Percentiles rank a stretch among this genome's conserved stretches.
Conservation (phyloP, 306 rosid genomes). For the Rosa multiflora region DNA sequence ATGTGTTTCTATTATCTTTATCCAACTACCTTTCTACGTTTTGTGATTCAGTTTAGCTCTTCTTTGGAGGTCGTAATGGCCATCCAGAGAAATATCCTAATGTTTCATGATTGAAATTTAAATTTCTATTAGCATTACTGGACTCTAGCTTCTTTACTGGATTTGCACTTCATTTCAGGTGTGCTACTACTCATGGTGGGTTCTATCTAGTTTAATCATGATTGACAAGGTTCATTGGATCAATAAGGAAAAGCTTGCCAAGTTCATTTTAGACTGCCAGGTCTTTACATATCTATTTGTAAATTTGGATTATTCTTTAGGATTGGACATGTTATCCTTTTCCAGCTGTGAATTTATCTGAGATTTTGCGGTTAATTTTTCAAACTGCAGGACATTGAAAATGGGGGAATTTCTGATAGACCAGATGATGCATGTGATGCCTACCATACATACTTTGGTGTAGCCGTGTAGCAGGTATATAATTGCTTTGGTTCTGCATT, state of each 20-base stretch:
- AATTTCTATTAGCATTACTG: not conserved
- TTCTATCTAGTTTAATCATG: constrained; percentile 91
- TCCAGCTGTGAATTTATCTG: constrained; percentile 25
- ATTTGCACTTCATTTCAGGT: constrained; percentile 49
- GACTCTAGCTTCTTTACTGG: constrained; percentile 20
- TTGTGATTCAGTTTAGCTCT: not conserved
- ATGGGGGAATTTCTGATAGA: constrained; percentile 95
- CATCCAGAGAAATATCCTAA: not conserved
- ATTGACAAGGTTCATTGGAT: constrained; percentile 96
- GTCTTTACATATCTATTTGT: constrained; percentile 29
- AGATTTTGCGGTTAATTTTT: constrained; percentile 19
- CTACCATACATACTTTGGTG: constrained; percentile 65
- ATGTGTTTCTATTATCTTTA: constrained; percentile 1
- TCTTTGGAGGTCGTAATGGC: not conserved
- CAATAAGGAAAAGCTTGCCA: constrained; percentile 71
- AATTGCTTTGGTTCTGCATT: constrained; percentile 6
- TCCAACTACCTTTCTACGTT: not conserved
- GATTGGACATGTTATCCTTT: not conserved
- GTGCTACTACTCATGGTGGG: constrained; percentile 92
- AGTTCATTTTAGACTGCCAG: constrained; percentile 88
- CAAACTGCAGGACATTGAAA: constrained; percentile 63
- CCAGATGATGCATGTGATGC: constrained; percentile 94
- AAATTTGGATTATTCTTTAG: constrained; percentile 20
- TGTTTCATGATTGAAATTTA: not conserved
- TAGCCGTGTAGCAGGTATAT: constrained; percentile 86